Evolutionary conservation across 768 basidiomycete genomes (phyloP).

Genomic region (Tulasnella sp.): DNA sequence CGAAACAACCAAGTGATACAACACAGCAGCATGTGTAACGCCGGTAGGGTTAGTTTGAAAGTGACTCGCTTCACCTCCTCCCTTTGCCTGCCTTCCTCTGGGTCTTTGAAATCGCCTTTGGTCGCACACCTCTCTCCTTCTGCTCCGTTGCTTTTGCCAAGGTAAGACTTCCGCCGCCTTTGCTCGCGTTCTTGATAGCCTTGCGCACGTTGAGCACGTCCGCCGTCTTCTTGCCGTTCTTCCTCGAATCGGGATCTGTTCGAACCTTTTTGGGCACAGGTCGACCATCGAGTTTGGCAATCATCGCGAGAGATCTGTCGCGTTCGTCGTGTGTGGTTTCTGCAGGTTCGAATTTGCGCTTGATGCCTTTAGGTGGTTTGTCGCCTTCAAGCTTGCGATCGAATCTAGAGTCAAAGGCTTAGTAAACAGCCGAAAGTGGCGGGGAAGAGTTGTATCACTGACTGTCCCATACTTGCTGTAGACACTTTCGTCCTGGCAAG

Average conservation of each 20-base stretch:
- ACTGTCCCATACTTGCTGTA: conserved; percentile 84
- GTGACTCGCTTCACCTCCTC: too few relatives aligned
- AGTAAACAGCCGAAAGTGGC: not conserved
- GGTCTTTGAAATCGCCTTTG: conserved; percentile 5
- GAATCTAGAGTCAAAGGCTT: conserved; percentile 39
- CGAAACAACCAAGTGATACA: too few relatives aligned
- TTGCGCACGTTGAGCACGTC: conserved; percentile 77
- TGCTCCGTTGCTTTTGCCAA: conserved; percentile 30
- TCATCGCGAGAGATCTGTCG: conserved; percentile 58
- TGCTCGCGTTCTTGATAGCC: conserved; percentile 68
- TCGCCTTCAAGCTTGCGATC: conserved; percentile 87
- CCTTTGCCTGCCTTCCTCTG: not conserved
- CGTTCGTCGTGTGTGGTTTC: conserved; percentile 64
- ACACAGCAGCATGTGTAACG: too few relatives aligned
- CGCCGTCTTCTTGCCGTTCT: conserved; percentile 30
- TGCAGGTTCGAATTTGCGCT: conserved; percentile 90
- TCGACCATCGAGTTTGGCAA: conserved; percentile 61
- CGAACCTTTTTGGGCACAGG: conserved; percentile 49
- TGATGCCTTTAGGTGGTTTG: conserved; percentile 75
- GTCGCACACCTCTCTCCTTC: not conserved
- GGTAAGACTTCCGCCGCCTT: conserved; percentile 53
- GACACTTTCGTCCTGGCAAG: conserved; percentile 67
- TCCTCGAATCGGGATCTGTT: conserved; percentile 32
- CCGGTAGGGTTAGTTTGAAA: too few relatives aligned
- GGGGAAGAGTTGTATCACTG: conserved; percentile 4